Evolutionary conservation across 1,139 yeast genomes (phyloP).

Genomic region (Blastobotrys petasosporus): DNA sequence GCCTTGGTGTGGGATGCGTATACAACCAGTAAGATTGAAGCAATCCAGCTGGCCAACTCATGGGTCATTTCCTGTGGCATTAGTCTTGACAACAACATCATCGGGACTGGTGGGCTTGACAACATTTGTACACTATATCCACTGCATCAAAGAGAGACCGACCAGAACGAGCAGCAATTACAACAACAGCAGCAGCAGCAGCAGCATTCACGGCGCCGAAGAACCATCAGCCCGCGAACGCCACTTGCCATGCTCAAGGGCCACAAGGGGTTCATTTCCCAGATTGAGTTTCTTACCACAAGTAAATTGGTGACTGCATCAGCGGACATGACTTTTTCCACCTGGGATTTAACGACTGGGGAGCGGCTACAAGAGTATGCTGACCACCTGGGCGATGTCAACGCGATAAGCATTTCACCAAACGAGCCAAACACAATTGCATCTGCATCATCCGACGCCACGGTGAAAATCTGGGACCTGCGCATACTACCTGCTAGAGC

Average conservation of each 20-base stretch:
- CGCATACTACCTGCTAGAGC: slow-evolving; percentile 69
- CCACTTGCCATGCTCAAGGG: slow-evolving; percentile 58
- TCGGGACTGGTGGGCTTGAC: slow-evolving; percentile 81
- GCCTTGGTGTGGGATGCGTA: slow-evolving; percentile 78
- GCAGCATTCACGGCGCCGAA: slow-evolving; percentile 4
- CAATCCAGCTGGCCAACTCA: slow-evolving; percentile 50
- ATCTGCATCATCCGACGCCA: slow-evolving; percentile 89
- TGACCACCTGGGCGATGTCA: slow-evolving; percentile 79
- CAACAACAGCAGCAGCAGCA: no score
- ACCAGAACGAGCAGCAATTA: background rate
- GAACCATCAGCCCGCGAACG: slow-evolving; percentile 29
- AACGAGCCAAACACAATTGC: slow-evolving; percentile 54
- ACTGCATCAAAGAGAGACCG: slow-evolving; percentile 23
- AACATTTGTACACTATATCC: slow-evolving; percentile 70
- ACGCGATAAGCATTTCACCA: slow-evolving; percentile 45
- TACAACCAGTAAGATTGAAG: slow-evolving; percentile 65
- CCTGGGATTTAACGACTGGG: slow-evolving; percentile 75
- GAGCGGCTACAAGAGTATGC: slow-evolving; percentile 50
- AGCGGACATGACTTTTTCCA: slow-evolving; percentile 75
- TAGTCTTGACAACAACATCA: slow-evolving; percentile 57
- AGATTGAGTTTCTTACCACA: slow-evolving; percentile 58
- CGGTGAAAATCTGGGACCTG: slow-evolving; percentile 92
- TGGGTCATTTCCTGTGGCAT: slow-evolving; percentile 77
- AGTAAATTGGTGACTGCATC: slow-evolving; percentile 61
- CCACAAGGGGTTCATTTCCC: slow-evolving; percentile 78